phyloP scores from a whole-genome alignment of 345 rosid species.

The Kernera saxatilis region DNA sequence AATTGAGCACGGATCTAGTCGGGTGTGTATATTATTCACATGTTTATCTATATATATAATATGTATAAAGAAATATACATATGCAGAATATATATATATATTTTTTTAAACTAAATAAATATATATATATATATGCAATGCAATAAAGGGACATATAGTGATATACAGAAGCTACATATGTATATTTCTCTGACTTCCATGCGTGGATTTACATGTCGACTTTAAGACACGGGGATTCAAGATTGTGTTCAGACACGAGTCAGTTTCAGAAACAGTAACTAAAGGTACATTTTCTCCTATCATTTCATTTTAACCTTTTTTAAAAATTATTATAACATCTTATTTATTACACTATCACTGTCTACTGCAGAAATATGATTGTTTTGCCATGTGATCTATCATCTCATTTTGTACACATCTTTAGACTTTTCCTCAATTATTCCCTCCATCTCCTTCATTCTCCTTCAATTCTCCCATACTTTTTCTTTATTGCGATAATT shows the following conservation, averaged over 20 bases:
- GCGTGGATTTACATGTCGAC: conserved; percentile 16
- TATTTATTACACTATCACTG: conserved; percentile 7
- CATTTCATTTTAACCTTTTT: neutral
- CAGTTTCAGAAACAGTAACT: conserved; percentile 22
- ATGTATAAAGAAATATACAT: too few species aligned
- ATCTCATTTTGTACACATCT: conserved; percentile 21
- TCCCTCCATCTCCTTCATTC: neutral
- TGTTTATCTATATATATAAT: too few species aligned
- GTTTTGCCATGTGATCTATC: conserved; percentile 32
- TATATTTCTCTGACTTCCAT: conserved; percentile 3
- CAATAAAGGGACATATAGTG: too few species aligned
- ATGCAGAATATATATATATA: too few species aligned
- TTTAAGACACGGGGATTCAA: conserved; percentile 6
- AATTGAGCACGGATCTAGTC: neutral
- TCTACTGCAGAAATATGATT: conserved; percentile 24
- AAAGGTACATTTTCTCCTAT: neutral
- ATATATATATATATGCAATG: neutral
- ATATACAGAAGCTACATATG: neutral
- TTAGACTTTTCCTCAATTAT: conserved; percentile 26
- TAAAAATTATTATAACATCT: neutral
- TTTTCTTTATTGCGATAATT: neutral
- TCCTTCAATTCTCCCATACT: neutral
- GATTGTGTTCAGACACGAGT: conserved; percentile 21
- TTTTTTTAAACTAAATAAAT: too few species aligned
- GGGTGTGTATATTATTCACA: neutral